phyloP scores from a whole-genome alignment of 192 early-diverging fungal species.

The Podila clonocystis region DNA sequence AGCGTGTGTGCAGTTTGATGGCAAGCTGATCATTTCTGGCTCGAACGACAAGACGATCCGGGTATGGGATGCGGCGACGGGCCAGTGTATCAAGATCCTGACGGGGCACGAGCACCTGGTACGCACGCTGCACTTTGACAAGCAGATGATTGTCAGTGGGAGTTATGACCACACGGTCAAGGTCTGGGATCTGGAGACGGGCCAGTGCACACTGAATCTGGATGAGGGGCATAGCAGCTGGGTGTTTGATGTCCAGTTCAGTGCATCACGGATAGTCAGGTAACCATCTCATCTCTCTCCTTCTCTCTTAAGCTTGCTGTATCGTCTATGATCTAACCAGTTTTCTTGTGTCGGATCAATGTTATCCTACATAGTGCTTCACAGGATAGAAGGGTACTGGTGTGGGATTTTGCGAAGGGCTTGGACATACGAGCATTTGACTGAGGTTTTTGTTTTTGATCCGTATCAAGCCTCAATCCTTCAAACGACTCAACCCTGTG shows the following conservation, averaged over 20 bases:
- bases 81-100: constrained; percentile 68
- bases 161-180: constrained; percentile 95
- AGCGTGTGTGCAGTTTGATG: constrained; percentile 89
- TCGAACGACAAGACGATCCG: constrained; percentile 86
- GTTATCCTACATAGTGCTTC: constrained; percentile 17
- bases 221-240: constrained; percentile 86
- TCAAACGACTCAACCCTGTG: too few relatives aligned
- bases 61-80: constrained; percentile 81
- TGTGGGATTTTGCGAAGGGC: constrained; percentile 31
- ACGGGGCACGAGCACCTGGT: constrained; percentile 79
- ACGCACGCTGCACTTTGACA: constrained; percentile 88
- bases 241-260: constrained; percentile 97
- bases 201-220: constrained; percentile 78
- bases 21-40: constrained; percentile 79
- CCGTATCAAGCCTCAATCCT: too few relatives aligned
- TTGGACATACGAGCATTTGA: constrained; percentile 24
- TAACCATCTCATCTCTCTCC: constrained; percentile 12
- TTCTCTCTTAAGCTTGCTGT: too few relatives aligned
- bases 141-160: constrained; percentile 86
- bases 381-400: constrained; percentile 31
- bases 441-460: not conserved
- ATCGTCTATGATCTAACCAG: too few relatives aligned
- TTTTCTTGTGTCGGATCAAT: too few relatives aligned
- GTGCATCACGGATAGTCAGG: constrained; percentile 83
- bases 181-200: constrained; percentile 91